These are phyloP conservation scores for Cenchrus fungigraminus DNA, from an alignment of 176 grass and related monocot species.

Conservation along the genomic window DNA sequence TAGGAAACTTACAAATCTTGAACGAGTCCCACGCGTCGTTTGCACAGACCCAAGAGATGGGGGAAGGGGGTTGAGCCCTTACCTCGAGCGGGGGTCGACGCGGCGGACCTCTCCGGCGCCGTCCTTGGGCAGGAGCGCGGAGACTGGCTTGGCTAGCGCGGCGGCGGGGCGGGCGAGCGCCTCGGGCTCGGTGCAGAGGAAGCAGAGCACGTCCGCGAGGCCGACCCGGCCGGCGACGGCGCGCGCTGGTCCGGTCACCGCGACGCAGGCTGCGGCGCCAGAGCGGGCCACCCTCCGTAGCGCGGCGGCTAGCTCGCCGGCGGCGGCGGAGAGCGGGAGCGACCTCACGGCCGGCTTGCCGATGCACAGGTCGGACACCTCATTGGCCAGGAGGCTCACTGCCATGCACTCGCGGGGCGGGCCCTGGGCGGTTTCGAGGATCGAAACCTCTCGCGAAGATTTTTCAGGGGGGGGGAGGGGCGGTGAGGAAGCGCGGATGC, in stretches of 20 bases:
- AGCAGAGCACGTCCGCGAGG: constrained; percentile 74
- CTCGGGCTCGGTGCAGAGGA: constrained; percentile 56
- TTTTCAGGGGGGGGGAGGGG: background rate
- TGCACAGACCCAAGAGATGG: background rate
- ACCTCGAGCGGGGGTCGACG: constrained; percentile 69
- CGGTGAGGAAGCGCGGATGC: background rate
- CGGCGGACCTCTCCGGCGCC: constrained; percentile 42
- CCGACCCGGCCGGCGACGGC: constrained; percentile 51
- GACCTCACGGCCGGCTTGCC: constrained; percentile 88
- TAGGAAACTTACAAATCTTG: constrained; percentile 35
- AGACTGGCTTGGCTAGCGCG: constrained; percentile 50
- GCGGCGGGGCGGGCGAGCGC: constrained; percentile 51
- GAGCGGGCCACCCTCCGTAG: constrained; percentile 56
- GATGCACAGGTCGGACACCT: constrained; percentile 95
- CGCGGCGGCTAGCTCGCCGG: constrained; percentile 61
- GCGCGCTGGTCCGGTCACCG: constrained; percentile 11
- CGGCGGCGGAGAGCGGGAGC: constrained; percentile 69
- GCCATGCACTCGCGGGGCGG: constrained; percentile 77
- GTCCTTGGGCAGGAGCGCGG: constrained; percentile 68
- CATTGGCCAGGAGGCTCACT: constrained; percentile 75
- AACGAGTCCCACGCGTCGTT: constrained; percentile 16
- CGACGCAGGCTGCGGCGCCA: constrained; percentile 42
- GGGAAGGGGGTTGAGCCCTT: background rate
- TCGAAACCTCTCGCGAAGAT: constrained; percentile 43
- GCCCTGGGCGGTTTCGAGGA: constrained; percentile 52